phyloP scores from a whole-genome alignment of 176 grass and related monocot genomes.

The Cenchrus fungigraminus region DNA sequence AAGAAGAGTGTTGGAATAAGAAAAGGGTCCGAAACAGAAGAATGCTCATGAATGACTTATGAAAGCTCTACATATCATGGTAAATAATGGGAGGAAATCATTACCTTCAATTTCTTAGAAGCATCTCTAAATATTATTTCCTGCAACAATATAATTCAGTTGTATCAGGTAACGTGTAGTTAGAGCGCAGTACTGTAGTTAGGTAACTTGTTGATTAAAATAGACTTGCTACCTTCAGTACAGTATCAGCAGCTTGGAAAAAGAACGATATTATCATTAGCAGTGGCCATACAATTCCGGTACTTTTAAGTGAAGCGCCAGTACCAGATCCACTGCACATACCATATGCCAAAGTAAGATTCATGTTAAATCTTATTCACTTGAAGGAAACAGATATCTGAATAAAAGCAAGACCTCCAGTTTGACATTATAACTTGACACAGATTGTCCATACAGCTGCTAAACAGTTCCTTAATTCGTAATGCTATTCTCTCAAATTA shows the following conservation, averaged over 20 bases:
- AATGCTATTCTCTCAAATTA: background rate
- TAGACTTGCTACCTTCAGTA: constrained; percentile 77
- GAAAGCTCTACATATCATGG: constrained; percentile 3
- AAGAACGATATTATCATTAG: constrained; percentile 96
- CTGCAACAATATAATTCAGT: constrained; percentile 59
- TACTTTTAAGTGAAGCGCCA: constrained; percentile 71
- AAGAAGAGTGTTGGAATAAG: constrained; percentile 18
- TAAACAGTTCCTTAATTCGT: constrained; percentile 15
- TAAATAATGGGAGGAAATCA: constrained; percentile 23
- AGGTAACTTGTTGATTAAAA: constrained; percentile 30
- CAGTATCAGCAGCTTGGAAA: constrained; percentile 90
- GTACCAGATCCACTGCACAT: constrained; percentile 80
- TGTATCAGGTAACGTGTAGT: constrained; percentile 42
- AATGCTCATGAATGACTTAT: background rate
- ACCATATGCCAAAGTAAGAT: constrained; percentile 38
- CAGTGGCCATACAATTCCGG: constrained; percentile 86
- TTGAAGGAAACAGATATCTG: background rate
- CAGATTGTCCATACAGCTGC: background rate
- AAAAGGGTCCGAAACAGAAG: background rate
- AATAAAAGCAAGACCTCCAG: constrained; percentile 23
- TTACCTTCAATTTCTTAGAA: constrained; percentile 93
- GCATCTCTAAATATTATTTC: constrained; percentile 95
- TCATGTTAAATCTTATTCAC: constrained; percentile 6
- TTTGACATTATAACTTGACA: constrained; percentile 5
- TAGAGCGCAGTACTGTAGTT: background rate